phyloP scores from a whole-genome alignment of 1,139 yeast genomes.

The Entelexis sorbosivorans region DNA sequence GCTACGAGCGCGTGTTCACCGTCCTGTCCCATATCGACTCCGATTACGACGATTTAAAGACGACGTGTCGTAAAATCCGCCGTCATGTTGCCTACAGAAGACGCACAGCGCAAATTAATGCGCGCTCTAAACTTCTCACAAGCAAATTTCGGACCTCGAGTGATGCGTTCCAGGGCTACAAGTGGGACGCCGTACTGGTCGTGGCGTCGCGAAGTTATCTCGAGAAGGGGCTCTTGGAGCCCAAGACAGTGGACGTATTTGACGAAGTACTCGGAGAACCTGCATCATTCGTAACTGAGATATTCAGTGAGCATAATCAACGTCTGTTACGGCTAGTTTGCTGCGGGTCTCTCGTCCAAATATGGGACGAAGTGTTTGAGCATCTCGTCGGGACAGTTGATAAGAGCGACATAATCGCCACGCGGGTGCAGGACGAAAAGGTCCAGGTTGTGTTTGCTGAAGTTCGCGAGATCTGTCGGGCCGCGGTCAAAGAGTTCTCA shows the following conservation, averaged over 20 bases:
- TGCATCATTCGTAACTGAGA: slow-evolving; percentile 20
- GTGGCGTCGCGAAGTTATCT: slow-evolving; percentile 19
- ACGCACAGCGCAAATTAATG: neutral
- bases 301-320: neutral
- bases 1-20: slow-evolving; percentile 16
- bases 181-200: slow-evolving; percentile 18
- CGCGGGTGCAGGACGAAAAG: neutral
- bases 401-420: neutral
- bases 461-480: slow-evolving; percentile 13
- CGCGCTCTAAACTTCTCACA: slow-evolving; percentile 6
- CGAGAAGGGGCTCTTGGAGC: slow-evolving; percentile 14
- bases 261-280: slow-evolving; percentile 9
- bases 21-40: slow-evolving; percentile 3
- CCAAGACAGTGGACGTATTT: slow-evolving; percentile 19
- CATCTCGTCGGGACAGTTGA: slow-evolving; percentile 6
- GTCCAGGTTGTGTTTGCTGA: slow-evolving; percentile 6
- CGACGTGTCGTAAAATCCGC: neutral
- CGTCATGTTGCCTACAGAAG: neutral
- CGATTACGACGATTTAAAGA: neutral
- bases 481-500: slow-evolving; percentile 13
- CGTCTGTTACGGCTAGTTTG: slow-evolving; percentile 13
- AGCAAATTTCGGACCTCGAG: slow-evolving; percentile 5
- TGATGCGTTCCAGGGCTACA: slow-evolving; percentile 7
- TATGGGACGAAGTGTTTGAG: slow-evolving; percentile 19
- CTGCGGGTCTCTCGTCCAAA: slow-evolving; percentile 6